Evolutionary conservation across 192 early-diverging fungal genomes (phyloP).

Genomic region (Spizellomyces sp.): DNA sequence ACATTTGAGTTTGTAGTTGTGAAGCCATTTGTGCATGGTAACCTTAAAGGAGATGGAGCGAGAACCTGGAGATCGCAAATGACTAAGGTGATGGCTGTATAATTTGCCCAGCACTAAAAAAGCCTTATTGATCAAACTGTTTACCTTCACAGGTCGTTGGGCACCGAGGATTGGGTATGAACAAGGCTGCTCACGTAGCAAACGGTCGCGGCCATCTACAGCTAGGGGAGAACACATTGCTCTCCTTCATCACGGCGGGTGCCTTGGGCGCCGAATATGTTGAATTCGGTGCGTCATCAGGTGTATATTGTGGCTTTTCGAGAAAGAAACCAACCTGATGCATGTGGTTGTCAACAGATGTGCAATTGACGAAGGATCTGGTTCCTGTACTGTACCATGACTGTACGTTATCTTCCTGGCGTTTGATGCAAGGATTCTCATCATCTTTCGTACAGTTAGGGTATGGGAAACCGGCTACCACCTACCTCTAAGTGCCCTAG

Average conservation of each 20-base stretch:
- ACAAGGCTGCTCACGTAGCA: constrained; percentile 49
- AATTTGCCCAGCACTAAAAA: too few relatives aligned
- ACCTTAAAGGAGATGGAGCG: constrained; percentile 57
- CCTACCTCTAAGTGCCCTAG: constrained; percentile 40
- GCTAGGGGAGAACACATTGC: constrained; percentile 88
- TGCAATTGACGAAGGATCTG: constrained; percentile 88
- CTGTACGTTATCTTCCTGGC: constrained; percentile 57
- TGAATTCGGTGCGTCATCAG: constrained; percentile 73
- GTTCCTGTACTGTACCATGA: constrained; percentile 92
- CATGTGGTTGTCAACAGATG: constrained; percentile 55
- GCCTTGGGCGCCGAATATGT: constrained; percentile 83
- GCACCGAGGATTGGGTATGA: constrained; percentile 89
- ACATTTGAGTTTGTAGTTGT: constrained; percentile 65
- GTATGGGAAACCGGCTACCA: constrained; percentile 42
- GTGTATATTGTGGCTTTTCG: background rate
- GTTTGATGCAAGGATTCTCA: background rate
- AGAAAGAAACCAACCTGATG: background rate
- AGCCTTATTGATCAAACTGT: too few relatives aligned
- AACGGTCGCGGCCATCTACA: constrained; percentile 49
- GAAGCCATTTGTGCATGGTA: constrained; percentile 61
- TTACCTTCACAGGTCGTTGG: constrained; percentile 64
- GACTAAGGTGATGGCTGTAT: constrained; percentile 47
- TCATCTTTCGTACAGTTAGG: constrained; percentile 24
- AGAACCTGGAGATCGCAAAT: constrained; percentile 62
- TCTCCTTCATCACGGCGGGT: constrained; percentile 84